These are phyloP conservation scores for Phaffia australis DNA, from an alignment of 768 basidiomycete genomes.

Conservation along the genomic window DNA sequence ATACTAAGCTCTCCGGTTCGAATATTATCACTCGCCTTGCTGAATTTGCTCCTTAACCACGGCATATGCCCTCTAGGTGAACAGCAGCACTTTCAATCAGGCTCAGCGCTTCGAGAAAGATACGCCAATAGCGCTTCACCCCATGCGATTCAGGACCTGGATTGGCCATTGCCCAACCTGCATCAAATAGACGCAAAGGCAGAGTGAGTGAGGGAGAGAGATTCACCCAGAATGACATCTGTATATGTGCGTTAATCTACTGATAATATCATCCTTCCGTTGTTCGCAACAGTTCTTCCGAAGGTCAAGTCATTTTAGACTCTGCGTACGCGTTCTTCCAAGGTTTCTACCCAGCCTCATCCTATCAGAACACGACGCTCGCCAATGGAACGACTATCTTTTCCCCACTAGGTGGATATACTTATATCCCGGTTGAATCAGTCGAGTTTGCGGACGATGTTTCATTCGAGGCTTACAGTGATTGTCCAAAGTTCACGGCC, in stretches of 20 bases:
- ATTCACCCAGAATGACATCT: background rate
- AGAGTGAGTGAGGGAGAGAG: constrained; percentile 25
- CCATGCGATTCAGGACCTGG: constrained; percentile 16
- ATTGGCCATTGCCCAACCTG: constrained; percentile 24
- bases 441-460: constrained; percentile 3
- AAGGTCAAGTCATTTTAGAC: constrained; percentile 50
- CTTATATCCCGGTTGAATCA: constrained; percentile 62
- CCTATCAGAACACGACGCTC: constrained; percentile 47
- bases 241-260: constrained; percentile 42
- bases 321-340: constrained; percentile 59
- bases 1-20: no score
- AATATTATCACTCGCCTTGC: background rate
- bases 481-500: constrained; percentile 42
- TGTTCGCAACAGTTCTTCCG: constrained; percentile 31
- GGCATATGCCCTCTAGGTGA: constrained; percentile 1
- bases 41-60: background rate
- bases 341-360: constrained; percentile 26
- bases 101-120: constrained; percentile 20
- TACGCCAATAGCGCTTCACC: constrained; percentile 22
- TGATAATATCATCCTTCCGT: constrained; percentile 48
- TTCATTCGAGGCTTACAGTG: constrained; percentile 54
- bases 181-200: constrained; percentile 26
- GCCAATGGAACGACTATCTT: constrained; percentile 54
- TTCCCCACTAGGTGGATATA: constrained; percentile 58
- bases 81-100: constrained; percentile 31